These are phyloP conservation scores for Solanum chacoense DNA, from an alignment of 305 asterid species.

Conservation along the genomic window DNA sequence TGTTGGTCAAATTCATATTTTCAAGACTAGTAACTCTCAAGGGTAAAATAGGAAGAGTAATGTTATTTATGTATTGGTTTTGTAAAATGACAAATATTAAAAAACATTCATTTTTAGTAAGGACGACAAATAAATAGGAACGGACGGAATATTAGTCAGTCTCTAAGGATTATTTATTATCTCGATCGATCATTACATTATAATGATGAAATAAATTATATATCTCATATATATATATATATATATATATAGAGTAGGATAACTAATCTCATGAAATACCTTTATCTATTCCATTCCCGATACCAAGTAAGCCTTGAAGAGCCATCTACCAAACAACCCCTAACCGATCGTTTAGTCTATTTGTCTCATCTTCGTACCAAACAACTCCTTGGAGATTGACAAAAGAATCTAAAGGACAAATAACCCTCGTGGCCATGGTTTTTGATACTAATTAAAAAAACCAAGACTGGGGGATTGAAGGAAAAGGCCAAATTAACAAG, in stretches of 20 bases:
- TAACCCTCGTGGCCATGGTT: neutral
- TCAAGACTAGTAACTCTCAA: neutral
- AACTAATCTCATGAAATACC: neutral
- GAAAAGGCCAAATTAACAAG: neutral
- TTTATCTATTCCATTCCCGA: neutral
- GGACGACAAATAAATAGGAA: too few relatives aligned
- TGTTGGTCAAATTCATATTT: too few relatives aligned
- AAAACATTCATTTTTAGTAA: too few relatives aligned
- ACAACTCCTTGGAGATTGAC: neutral
- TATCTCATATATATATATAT: too few relatives aligned
- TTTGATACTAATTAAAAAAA: neutral
- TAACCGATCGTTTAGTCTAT: too few relatives aligned
- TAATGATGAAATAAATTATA: too few relatives aligned
- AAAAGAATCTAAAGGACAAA: neutral
- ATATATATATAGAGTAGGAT: too few relatives aligned
- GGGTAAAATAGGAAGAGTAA: too few relatives aligned
- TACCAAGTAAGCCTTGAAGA: neutral
- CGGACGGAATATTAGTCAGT: accelerated
- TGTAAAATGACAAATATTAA: neutral
- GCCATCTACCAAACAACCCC: neutral
- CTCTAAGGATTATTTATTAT: too few relatives aligned
- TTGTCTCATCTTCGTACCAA: neutral
- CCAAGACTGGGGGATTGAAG: too few relatives aligned
- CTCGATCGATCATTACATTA: too few relatives aligned
- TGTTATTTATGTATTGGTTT: neutral